Base-by-base conservation (phyloP, 805 yeast species). In the Candida quercuum region DNA sequence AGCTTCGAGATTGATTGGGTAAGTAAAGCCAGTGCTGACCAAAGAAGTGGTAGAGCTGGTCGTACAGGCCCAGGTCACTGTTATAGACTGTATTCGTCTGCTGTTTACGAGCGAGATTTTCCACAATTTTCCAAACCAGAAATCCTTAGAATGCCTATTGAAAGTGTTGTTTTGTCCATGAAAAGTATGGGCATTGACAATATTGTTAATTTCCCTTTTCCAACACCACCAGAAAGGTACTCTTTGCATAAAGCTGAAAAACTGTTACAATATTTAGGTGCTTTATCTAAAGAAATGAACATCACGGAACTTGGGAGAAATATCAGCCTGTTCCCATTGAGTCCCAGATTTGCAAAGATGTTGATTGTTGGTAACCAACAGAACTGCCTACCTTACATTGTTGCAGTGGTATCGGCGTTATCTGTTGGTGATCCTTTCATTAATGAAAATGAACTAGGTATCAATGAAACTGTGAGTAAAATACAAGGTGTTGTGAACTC, bases 21-120 rank as follows among this genome's bases (percentile, higher is more conserved):
- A 4, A 83, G 95, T 33, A 88, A 93, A 52, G 99, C 99, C 2
- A 83, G 95, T 41, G 91, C 98, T 0, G 93, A 78, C 48, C 99
- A 93, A 67, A 74, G 99, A 65, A 66, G 94, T 15, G 98, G 98
- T 56, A 80, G 98, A 69, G 98, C 98, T 35, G 98, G 97, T 57
- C 81, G 98, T 72, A 89, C 96, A 1, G 99, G 98, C 0, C 97
- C 99, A 0, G 99, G 99, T 41, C 98, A 93, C 54, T 86, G 96
- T 58, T 93, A 93, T 58, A 68, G 99, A 42, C 60, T 93, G 12
- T 93, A 71, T 52, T 91, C 98, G 0, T 89, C 98, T 13, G 99
- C 99, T 2, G 84, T 94, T 7, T 93, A 69, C 58, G 97, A 93
- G 56, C 75, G 79, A 44, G 93, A 82, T 46, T 93, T 93, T 56